Evolutionary conservation across 257 asterid species (phyloP).

Genomic region (Mentha longifolia): DNA sequence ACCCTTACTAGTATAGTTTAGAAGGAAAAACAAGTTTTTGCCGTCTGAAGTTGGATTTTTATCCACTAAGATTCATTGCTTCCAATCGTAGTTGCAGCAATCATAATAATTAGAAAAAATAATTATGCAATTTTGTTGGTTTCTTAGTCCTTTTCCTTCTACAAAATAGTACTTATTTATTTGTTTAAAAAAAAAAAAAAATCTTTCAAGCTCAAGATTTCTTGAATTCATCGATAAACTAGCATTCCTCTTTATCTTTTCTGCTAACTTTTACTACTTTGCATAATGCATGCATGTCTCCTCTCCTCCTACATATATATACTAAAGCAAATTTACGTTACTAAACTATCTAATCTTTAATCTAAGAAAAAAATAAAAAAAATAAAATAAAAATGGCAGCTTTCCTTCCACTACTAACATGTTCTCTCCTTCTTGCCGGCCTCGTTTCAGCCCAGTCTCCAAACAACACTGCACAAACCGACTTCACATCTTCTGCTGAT

Average conservation of each 20-base stretch:
- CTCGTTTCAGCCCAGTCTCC: constrained; percentile 37
- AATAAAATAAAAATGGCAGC: constrained; percentile 52
- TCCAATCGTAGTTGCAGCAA: constrained; percentile 30
- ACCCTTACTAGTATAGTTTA: not conserved
- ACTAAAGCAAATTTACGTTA: not conserved
- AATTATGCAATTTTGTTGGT: constrained; percentile 15
- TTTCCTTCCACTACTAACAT: constrained; percentile 30
- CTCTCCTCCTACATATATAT: not conserved
- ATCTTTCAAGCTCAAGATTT: not conserved
- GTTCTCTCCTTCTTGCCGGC: constrained; percentile 34
- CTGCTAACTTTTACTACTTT: constrained; percentile 4
- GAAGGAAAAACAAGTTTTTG: constrained; percentile 41
- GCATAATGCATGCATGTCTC: not conserved
- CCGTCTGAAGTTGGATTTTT: constrained; percentile 46
- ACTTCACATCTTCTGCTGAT: constrained; percentile 51
- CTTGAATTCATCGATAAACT: constrained; percentile 5
- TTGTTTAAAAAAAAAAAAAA: not conserved
- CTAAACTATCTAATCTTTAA: constrained; percentile 1
- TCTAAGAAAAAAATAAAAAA: constrained; percentile 27
- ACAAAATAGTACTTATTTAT: too few relatives aligned
- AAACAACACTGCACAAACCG: constrained; percentile 39
- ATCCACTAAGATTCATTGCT: constrained; percentile 32
- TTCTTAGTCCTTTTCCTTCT: not conserved
- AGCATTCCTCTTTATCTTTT: constrained; percentile 11
- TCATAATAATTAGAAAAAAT: not conserved